Evolutionary conservation across 1,139 yeast genomes (phyloP), one percentile per base, ranked within the genome.

Genomic region (Yamadazyma mexicana): DNA sequence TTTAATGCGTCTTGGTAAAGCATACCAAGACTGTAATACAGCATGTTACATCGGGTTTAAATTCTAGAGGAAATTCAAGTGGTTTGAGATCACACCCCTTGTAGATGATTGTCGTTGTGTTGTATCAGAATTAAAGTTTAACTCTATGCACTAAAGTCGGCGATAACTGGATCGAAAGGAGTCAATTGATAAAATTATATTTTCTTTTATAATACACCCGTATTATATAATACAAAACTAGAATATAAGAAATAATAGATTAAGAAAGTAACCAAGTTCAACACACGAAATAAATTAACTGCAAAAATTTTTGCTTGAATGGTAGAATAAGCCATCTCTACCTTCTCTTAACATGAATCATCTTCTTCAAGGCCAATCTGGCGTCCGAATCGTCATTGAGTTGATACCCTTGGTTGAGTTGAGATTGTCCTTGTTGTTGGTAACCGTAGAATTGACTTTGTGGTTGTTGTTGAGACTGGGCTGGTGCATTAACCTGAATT

Each of bases 351-450:
- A 64, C 58, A 40, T 66, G 64, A 38, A 69, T 68, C 31, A 68
- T 63, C 46, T 60, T 67, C 55, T 67, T 67, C 47, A 69, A 62
- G 6, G 74, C 75, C 28, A 61, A 54, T 39, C 73, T 55, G 26
- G 75, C 75, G 54, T 69, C 75, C 7, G 69, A 68, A 28, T 66
- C 58, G 45, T 68, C 73, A 14, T 61, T 31, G 14, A 35, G 40
- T 18, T 43, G 44, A 22, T 33, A 29, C 10, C 35, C 15, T 25
- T 28, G 23, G 22, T 34, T 34, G 27, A 34, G 18, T 34, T 25
- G 36, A 11, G 7, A 5, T 12, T 34, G 31, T 14, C 28, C 28
- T 32, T 31, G 34, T 10, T 27, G 12, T 47, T 39, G 31, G 33
- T 33, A 24, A 35, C 36, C 37, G 15, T 24, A 34, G 15, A 27